Conservation (phyloP, 1,139 yeast genomes). For the Candida albicans region DNA sequence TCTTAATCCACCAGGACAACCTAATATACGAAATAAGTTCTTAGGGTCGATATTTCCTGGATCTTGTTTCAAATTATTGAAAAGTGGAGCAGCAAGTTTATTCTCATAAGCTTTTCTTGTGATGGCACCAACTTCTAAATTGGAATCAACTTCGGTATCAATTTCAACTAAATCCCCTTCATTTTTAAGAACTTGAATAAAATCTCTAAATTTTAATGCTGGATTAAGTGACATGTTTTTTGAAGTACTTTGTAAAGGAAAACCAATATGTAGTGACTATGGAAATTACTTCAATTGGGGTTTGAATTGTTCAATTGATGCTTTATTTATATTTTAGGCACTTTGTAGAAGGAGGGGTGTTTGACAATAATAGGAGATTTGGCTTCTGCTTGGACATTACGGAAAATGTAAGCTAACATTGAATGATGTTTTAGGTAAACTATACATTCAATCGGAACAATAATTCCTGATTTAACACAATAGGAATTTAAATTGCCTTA, state of each 20-base stretch:
- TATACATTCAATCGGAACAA: no score
- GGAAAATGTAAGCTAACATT: no score
- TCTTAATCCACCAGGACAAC: constrained; percentile 3
- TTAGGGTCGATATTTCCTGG: not conserved
- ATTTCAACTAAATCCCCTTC: constrained; percentile 1
- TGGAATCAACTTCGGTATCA: not conserved
- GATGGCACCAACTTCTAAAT: constrained; percentile 1
- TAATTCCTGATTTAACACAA: no score
- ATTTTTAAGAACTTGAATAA: constrained; percentile 2
- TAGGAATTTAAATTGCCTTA: no score
- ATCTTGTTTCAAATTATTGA: constrained; percentile 2
- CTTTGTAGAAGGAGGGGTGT: no score
- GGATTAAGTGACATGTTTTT: not conserved
- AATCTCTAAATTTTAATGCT: constrained; percentile 1
- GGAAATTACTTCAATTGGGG: not conserved
- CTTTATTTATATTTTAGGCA: no score
- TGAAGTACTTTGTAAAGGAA: no score
- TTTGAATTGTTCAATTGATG: no score
- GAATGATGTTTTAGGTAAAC: no score
- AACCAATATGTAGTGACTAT: not conserved
- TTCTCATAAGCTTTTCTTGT: constrained; percentile 2
- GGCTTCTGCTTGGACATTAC: no score
- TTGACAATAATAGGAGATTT: no score
- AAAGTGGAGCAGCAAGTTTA: constrained; percentile 3
- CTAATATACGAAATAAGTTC: constrained; percentile 1